Evolutionary conservation across 768 basidiomycete species (phyloP).

Genomic region (Trichaptum fuscoviolaceum): DNA sequence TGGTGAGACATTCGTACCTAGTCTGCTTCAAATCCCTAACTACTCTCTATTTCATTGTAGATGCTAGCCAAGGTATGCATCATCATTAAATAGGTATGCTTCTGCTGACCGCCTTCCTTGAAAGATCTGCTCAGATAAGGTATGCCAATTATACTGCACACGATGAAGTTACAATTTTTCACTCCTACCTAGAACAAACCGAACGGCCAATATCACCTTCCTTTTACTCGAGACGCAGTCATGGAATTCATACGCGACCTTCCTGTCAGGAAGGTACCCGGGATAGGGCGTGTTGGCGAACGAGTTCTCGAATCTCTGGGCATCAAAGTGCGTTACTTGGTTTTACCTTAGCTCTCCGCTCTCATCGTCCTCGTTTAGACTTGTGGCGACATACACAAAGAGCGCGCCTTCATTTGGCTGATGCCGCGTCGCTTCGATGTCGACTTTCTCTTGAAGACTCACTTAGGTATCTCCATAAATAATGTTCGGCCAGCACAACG

Average conservation of each 20-base stretch:
- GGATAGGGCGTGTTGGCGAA: slow-evolving; percentile 89
- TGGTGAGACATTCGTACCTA: slow-evolving; percentile 40
- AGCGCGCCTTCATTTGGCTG: slow-evolving; percentile 66
- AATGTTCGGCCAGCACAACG: slow-evolving; percentile 67
- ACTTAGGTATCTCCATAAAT: slow-evolving; percentile 86
- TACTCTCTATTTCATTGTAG: slow-evolving; percentile 26
- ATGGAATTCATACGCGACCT: slow-evolving; percentile 74
- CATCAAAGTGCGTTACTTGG: slow-evolving; percentile 82
- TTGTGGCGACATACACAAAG: slow-evolving; percentile 82
- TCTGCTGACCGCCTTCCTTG: background rate
- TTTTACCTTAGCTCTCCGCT: slow-evolving; percentile 41
- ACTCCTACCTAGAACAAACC: slow-evolving; percentile 75
- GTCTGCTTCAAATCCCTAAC: slow-evolving; percentile 3
- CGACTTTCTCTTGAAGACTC: slow-evolving; percentile 65
- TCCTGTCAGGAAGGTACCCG: slow-evolving; percentile 82
- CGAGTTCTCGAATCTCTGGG: slow-evolving; percentile 80
- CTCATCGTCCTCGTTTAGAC: slow-evolving; percentile 39
- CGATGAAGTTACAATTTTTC: slow-evolving; percentile 10
- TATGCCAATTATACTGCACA: slow-evolving; percentile 19
- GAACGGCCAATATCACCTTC: slow-evolving; percentile 81
- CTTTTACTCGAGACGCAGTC: slow-evolving; percentile 59
- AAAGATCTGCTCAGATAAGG: slow-evolving; percentile 92
- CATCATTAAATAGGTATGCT: background rate
- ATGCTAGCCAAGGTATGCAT: slow-evolving; percentile 83
- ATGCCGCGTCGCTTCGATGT: slow-evolving; percentile 89